Conservation (phyloP, 257 asterid genomes). For the Forsythia suspensa region DNA sequence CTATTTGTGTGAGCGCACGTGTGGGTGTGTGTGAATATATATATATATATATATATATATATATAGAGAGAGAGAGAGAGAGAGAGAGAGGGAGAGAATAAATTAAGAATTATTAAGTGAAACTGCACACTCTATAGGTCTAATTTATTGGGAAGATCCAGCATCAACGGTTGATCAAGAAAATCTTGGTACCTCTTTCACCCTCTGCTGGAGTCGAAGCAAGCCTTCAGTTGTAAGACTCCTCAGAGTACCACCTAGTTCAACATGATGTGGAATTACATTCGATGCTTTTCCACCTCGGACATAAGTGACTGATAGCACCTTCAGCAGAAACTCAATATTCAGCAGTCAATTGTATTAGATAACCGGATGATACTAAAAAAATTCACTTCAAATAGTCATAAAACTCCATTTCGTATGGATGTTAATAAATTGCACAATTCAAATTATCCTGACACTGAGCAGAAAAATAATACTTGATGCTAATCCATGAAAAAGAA, state of each 20-base stretch:
- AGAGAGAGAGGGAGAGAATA: too few species aligned
- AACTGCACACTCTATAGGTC: neutral
- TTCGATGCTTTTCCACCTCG: slow-evolving; percentile 67
- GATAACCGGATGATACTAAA: neutral
- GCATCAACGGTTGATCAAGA: neutral
- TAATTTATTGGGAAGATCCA: neutral
- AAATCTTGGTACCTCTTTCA: slow-evolving; percentile 58
- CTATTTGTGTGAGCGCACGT: too few species aligned
- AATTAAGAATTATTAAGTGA: too few species aligned
- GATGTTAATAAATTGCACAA: neutral
- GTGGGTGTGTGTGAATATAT: too few species aligned
- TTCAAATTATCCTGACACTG: neutral
- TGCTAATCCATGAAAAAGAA: neutral
- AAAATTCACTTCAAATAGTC: neutral
- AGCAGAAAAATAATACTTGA: neutral
- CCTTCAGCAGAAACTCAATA: slow-evolving; percentile 43
- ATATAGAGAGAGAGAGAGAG: too few species aligned
- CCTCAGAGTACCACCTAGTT: slow-evolving; percentile 79
- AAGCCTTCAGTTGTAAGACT: slow-evolving; percentile 84
- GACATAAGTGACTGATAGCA: slow-evolving; percentile 74
- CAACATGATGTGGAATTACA: slow-evolving; percentile 61
- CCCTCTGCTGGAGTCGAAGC: slow-evolving; percentile 61
- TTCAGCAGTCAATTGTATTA: neutral
- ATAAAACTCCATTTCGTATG: neutral
- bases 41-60: too few species aligned